Evolutionary conservation across 306 rosid species (phyloP), one percentile per base, ranked within the genome.

Genomic region (Hippophae tibetana): DNA sequence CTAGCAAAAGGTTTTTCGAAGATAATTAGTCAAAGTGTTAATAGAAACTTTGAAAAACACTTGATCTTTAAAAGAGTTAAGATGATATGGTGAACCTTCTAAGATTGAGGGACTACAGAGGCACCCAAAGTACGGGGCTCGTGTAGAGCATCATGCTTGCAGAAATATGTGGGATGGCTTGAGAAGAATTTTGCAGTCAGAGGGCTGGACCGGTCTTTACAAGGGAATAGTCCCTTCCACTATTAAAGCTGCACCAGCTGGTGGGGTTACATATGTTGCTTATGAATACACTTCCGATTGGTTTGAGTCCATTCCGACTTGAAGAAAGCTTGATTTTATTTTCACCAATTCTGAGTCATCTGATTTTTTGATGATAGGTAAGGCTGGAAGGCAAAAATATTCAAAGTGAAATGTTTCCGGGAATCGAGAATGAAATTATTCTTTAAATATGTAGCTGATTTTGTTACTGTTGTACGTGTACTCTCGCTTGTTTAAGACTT

Each of bases 211-310:
- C 18, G 96, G 98, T 57, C 83, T 92, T 50, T 87, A 92, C 66
- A 92, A 92, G 58, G 98, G 98, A 61, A 76, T 92, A 43, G 59
- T 92, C 44, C 96, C 99, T 18, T 88, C 99, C 10, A 92, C 93
- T 1, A 69, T 92, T 45, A 92, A 92, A 72, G 93, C 96, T 7
- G 99, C 96, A 31, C 96, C 96, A n/a, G 96, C 99, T 9, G 82
- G 79, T 52, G 96, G 95, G 14, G 93, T 92, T 5, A 88, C 99
- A 14, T 92, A 85, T 80, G 89, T 87, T 70, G 99, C 88, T 47
- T 92, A 85, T 69, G 99, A 92, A 67, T 76, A 70, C 49, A 66
- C 85, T 13, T 69, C 89, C 7, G 89, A 83, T 63, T 92, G 89
- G 89, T 69, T 87, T 49, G 89, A 81, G 81, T 79, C 89, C 72